Evolutionary conservation across 129 eudicot genomes (phyloP), one percentile per base, ranked within the genome.

Genomic region (Flaveria robusta): DNA sequence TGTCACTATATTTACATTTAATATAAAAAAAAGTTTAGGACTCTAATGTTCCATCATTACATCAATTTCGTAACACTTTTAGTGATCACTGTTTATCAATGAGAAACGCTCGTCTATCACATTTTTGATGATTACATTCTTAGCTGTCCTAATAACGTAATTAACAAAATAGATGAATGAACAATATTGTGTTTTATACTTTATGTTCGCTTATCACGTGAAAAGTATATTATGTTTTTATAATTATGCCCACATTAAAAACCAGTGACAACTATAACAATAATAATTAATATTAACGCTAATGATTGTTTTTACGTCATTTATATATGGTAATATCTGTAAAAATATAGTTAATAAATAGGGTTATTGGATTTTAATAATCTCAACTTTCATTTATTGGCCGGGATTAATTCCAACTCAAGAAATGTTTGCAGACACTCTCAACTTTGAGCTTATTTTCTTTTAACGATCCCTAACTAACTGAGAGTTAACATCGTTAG

Each of bases 91-190:
- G 5, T 34, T 45, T 5, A 70, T 50, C 15, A 51, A 27, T 47
- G 22, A 5, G 45, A 23, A 49, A 70, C 46, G 27, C 43, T 70
- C 20, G 5, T n/a, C n/a, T 70, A 15, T 70, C 43, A 5, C 20
- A 26, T 26, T 67, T 70, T 22, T 49, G 4, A 70, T 70, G 74
- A 50, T 70, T 50, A 29, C 4, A 70, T 70, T 70, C 45, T 49
- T 47, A 47, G 58, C 23, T 70, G 62, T 70, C 75, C 0, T 29
- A 29, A 46, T 26, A 24, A 70, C 46, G 11, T 50, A 70, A 70
- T 7, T 43, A 24, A 41, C 10, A 68, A 41, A 68, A 12, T 9
- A 43, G 31, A 43, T 20, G 14, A 43, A 41, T 34, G 42, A 60
- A 24, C 18, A 24, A 60, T 24, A 24, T 59, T 26, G 12, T 12